Percentiles rank a stretch among this genome's conserved stretches.
Evolutionary conservation across 1,139 yeast species (phyloP).

Genomic region (Scheffersomyces segobiensis): DNA sequence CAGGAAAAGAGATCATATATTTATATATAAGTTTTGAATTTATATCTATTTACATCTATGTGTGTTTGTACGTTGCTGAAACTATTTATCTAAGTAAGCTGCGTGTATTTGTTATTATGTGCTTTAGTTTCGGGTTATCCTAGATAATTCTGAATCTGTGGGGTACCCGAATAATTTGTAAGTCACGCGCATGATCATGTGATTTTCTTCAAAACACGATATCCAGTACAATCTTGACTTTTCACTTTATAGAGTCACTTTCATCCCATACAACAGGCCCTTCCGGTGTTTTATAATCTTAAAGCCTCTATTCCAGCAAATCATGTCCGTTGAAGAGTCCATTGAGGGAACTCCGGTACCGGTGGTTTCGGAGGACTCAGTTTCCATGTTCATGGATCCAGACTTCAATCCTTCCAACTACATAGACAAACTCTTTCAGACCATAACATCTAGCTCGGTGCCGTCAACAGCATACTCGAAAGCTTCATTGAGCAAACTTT

Average conservation of each 20-base stretch:
- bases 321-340: background rate
- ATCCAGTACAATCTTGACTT: background rate
- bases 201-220: background rate
- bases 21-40: no score
- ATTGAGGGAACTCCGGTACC: background rate
- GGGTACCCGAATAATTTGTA: background rate
- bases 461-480: conserved; percentile 9
- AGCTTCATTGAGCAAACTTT: conserved; percentile 20
- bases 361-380: conserved; percentile 4
- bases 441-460: conserved; percentile 12
- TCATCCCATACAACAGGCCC: background rate
- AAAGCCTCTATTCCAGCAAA: background rate
- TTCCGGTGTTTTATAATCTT: background rate
- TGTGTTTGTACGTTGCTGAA: background rate
- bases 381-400: conserved; percentile 43
- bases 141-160: background rate
- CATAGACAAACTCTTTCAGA: conserved; percentile 38
- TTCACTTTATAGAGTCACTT: background rate
- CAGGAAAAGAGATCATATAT: no score
- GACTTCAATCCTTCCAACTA: conserved; percentile 39
- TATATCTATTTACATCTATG: background rate
- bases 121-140: background rate
- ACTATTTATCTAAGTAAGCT: no score
- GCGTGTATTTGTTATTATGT: background rate
- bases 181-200: background rate